Conservation (phyloP, 2,329 filamentous ascomycete species). For the Diplodia seriata region DNA sequence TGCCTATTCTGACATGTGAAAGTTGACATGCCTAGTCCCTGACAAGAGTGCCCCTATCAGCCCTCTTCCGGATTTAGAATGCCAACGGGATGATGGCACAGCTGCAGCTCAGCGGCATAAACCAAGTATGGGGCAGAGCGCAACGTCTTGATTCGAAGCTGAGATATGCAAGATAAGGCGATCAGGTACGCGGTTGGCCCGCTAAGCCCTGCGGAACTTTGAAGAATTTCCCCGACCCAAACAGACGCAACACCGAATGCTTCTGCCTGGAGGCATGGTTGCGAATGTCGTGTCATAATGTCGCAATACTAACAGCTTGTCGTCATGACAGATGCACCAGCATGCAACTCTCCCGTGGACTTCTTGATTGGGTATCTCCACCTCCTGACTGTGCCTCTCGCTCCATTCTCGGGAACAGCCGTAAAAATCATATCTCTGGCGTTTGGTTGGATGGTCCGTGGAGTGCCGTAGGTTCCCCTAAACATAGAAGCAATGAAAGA, state of each 20-base stretch:
- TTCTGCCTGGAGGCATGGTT: constrained; percentile 1
- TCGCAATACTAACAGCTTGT: background rate
- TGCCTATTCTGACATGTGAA: constrained; percentile 12
- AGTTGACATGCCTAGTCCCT: background rate
- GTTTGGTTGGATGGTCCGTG: background rate
- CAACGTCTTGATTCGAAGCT: background rate
- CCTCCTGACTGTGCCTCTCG: background rate
- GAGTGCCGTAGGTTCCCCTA: background rate
- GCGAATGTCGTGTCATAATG: background rate
- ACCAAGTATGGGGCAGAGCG: background rate
- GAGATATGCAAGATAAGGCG: constrained; percentile 10
- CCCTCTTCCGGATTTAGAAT: background rate
- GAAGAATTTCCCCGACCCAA: background rate
- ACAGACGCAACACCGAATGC: background rate
- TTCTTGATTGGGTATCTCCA: background rate
- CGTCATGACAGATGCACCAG: background rate
- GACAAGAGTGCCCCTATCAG: constrained; percentile 2
- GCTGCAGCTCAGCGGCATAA: background rate
- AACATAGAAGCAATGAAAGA: background rate
- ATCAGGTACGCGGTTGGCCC: constrained; percentile 17
- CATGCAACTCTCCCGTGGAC: background rate
- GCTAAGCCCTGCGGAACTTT: background rate
- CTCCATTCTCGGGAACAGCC: background rate
- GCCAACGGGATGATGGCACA: background rate
- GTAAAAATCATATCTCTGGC: background rate